Evolutionary conservation across 108 stramenopile species (phyloP).

Genomic region (Conticribra guillardii): DNA sequence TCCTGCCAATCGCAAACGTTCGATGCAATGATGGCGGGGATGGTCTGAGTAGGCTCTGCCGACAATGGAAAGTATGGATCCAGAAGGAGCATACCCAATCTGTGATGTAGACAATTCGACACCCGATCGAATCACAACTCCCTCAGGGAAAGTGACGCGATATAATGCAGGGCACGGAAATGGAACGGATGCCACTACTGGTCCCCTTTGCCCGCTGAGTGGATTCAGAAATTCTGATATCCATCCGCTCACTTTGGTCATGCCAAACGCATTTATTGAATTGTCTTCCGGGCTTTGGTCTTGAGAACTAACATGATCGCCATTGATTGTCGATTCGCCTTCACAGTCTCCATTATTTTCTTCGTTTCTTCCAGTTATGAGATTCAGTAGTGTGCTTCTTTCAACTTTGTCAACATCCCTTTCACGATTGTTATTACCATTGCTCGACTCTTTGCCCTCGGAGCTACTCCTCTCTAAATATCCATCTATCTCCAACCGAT

Average conservation of each 20-base stretch:
- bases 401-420: too few species aligned
- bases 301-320: background rate
- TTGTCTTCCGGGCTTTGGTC: background rate
- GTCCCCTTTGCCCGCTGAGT: background rate
- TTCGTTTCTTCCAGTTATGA: too few species aligned
- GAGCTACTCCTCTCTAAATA: background rate
- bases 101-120: constrained; percentile 76
- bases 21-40: constrained; percentile 78
- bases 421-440: constrained; percentile 11
- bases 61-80: constrained; percentile 58
- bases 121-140: constrained; percentile 72
- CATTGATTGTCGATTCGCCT: too few species aligned
- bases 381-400: too few species aligned
- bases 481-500: constrained; percentile 51
- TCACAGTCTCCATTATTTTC: too few species aligned
- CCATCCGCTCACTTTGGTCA: background rate
- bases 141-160: constrained; percentile 20
- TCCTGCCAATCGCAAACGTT: constrained; percentile 81
- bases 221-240: background rate
- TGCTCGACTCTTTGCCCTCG: constrained; percentile 1
- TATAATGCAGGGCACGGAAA: background rate
- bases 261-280: background rate
- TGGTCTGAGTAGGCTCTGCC: constrained; percentile 78
- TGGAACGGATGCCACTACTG: background rate
- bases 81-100: constrained; percentile 59